Percentiles rank a stretch among this genome's conserved stretches.
Evolutionary conservation across 306 rosid species (phyloP).

Genomic region (Vigna unguiculata): DNA sequence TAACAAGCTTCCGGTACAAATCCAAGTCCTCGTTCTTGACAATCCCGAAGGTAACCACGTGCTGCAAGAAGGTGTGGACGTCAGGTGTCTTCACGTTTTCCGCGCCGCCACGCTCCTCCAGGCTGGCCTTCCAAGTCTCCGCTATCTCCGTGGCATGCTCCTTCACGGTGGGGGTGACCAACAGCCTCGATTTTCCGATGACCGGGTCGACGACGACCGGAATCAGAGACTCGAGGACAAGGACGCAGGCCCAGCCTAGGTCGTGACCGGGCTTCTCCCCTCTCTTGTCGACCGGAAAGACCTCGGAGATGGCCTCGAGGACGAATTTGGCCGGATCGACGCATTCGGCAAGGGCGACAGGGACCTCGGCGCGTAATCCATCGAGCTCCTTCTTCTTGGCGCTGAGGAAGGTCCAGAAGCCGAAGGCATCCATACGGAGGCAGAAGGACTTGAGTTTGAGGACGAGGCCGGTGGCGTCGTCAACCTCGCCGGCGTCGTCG

Average conservation of each 20-base stretch:
- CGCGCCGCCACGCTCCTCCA: constrained; percentile 92
- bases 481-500: constrained; percentile 61
- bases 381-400: constrained; percentile 88
- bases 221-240: constrained; percentile 82
- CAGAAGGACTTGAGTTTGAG: constrained; percentile 69
- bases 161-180: constrained; percentile 85
- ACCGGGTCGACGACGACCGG: constrained; percentile 87
- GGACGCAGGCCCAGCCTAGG: constrained; percentile 96
- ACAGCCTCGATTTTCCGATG: constrained; percentile 80
- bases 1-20: constrained; percentile 88
- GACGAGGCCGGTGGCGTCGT: constrained; percentile 71
- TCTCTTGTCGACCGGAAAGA: constrained; percentile 89
- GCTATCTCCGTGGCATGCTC: constrained; percentile 75
- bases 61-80: constrained; percentile 94
- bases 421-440: constrained; percentile 73
- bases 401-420: constrained; percentile 78
- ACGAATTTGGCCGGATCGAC: constrained; percentile 92
- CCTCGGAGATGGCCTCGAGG: constrained; percentile 88
- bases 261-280: constrained; percentile 69
- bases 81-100: constrained; percentile 96
- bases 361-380: constrained; percentile 71
- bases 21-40: constrained; percentile 72
- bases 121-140: constrained; percentile 86
- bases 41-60: constrained; percentile 93
- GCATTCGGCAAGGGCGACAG: constrained; percentile 72